These are phyloP conservation scores for Carex arenaria DNA, from an alignment of 202 grass and related monocot genomes.

Conservation along the genomic window DNA sequence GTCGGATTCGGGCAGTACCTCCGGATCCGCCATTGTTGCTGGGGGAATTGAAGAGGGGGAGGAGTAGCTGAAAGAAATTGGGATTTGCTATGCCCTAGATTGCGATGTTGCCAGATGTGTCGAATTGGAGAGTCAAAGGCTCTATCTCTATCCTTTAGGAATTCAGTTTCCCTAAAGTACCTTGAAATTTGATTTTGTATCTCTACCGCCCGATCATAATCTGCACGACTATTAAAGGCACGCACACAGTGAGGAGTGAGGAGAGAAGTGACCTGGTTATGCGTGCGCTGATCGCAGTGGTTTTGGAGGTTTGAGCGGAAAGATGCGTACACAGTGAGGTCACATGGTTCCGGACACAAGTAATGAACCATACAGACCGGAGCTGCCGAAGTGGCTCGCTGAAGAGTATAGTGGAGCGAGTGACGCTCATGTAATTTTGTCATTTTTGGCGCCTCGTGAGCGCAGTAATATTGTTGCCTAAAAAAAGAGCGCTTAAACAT, in stretches of 20 bases:
- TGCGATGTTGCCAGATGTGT: slow-evolving; percentile 6
- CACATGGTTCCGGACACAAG: slow-evolving; percentile 22
- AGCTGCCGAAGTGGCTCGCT: background rate
- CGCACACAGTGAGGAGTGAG: no score
- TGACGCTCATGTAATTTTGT: background rate
- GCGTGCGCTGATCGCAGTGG: background rate
- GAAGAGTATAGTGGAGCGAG: background rate
- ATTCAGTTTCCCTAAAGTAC: no score
- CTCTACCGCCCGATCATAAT: no score
- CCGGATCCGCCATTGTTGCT: slow-evolving; percentile 15
- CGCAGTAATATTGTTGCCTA: no score
- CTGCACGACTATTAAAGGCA: no score
- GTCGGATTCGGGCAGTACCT: background rate
- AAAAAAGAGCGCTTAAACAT: no score
- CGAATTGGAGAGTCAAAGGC: background rate
- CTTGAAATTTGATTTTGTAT: no score
- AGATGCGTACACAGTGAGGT: slow-evolving; percentile 14
- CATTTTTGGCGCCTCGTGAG: background rate
- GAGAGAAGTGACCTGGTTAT: background rate
- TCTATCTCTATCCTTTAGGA: no score
- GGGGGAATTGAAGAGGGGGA: background rate
- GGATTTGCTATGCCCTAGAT: slow-evolving; percentile 20
- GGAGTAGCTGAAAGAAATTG: background rate
- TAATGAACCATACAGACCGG: background rate
- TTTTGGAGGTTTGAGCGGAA: background rate